A percentile compares a stretch with the other conserved stretches of the same genome.
Evolutionary conservation across 305 asterid genomes (phyloP).

Genomic region (Rubia occidens): DNA sequence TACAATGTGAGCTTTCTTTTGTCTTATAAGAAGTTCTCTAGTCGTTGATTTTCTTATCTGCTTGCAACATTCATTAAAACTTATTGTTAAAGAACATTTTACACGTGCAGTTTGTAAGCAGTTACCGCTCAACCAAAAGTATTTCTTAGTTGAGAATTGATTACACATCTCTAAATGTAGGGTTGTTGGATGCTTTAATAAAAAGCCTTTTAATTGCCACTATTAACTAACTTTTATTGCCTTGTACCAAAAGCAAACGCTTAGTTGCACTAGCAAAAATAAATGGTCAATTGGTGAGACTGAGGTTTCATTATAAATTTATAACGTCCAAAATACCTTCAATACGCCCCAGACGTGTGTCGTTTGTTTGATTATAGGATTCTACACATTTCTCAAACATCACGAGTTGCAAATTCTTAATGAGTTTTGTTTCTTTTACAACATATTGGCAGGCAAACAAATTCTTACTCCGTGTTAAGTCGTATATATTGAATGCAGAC

Average conservation of each 20-base stretch:
- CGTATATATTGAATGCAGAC: too few relatives aligned
- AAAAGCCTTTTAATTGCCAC: neutral
- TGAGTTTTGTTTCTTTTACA: neutral
- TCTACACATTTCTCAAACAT: neutral
- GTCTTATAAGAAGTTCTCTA: too few relatives aligned
- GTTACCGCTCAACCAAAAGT: too few relatives aligned
- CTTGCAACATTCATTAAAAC: too few relatives aligned
- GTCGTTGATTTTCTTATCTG: too few relatives aligned
- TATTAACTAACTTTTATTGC: constrained; percentile 19
- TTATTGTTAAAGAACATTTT: too few relatives aligned
- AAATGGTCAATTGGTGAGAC: constrained; percentile 10
- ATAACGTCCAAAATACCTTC: constrained; percentile 7
- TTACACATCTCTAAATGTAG: neutral
- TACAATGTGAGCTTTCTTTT: too few relatives aligned
- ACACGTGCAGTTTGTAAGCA: too few relatives aligned
- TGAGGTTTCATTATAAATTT: constrained; percentile 19
- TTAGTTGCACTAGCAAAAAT: neutral
- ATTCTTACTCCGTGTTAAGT: neutral
- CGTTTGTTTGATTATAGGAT: constrained; percentile 4
- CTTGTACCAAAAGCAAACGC: constrained; percentile 15
- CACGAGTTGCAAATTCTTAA: neutral
- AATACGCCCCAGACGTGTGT: neutral
- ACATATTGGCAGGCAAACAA: neutral
- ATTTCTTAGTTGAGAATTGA: neutral
- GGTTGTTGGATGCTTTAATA: constrained; percentile 13